A percentile compares a stretch with the other conserved stretches of the same genome.
Conservation (phyloP, 1,139 yeast genomes). For the Arxiozyma telluris region DNA sequence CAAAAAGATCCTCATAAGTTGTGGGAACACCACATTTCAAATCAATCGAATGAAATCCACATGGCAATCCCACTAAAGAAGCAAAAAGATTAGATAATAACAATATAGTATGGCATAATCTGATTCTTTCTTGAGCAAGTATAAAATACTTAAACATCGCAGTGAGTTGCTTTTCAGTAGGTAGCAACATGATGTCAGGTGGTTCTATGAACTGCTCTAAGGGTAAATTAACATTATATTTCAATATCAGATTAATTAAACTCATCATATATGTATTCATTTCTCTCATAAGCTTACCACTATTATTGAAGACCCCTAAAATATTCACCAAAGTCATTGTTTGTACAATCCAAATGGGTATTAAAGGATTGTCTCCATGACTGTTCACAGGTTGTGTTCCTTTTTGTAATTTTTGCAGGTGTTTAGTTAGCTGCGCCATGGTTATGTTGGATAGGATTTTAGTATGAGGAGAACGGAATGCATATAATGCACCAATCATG, state of each 20-base stretch:
- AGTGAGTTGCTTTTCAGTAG: constrained; percentile 34
- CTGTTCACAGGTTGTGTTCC: not conserved
- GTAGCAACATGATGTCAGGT: constrained; percentile 33
- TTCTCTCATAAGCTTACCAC: constrained; percentile 57
- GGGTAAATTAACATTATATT: constrained; percentile 67
- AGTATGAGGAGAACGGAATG: constrained; percentile 74
- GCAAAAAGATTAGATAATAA: constrained; percentile 64
- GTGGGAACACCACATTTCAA: constrained; percentile 66
- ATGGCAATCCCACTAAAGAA: constrained; percentile 55
- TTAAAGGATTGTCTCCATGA: not conserved
- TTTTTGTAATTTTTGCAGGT: not conserved
- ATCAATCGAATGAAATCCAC: constrained; percentile 47
- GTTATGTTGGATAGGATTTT: constrained; percentile 70
- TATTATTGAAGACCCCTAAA: constrained; percentile 75
- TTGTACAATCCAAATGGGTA: constrained; percentile 64
- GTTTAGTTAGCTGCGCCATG: constrained; percentile 61
- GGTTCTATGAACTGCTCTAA: constrained; percentile 54
- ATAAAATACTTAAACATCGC: constrained; percentile 67
- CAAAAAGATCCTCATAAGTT: constrained; percentile 60
- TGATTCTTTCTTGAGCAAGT: constrained; percentile 71
- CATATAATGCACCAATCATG: constrained; percentile 83
- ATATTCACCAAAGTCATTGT: constrained; percentile 72
- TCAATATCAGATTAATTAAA: constrained; percentile 69
- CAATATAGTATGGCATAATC: constrained; percentile 75
- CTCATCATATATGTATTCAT: constrained; percentile 72